phyloP scores from a whole-genome alignment of 345 rosid genomes.

The Eucalyptus polybractea region DNA sequence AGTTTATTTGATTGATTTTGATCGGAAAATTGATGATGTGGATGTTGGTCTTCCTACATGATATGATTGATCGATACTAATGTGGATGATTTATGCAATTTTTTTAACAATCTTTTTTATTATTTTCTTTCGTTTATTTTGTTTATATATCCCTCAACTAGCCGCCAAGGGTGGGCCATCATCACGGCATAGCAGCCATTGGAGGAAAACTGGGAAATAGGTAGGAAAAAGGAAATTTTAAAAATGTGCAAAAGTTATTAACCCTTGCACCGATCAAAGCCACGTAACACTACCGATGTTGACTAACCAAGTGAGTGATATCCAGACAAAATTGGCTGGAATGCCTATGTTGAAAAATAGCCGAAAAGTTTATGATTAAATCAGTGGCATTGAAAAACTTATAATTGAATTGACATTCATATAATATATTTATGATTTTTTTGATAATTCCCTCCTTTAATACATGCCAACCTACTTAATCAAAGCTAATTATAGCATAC shows the following conservation, averaged over 20 bases:
- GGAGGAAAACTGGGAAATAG: background rate
- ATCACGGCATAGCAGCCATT: background rate
- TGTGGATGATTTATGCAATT: too few relatives aligned
- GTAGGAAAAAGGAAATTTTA: too few relatives aligned
- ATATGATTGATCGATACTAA: fast-evolving
- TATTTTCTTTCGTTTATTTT: too few relatives aligned
- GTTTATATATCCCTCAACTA: background rate
- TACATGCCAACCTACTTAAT: background rate
- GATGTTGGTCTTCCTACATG: fast-evolving
- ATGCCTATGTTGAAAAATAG: too few relatives aligned
- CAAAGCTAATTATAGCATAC: background rate
- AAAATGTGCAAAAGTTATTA: too few relatives aligned
- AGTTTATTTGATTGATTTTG: too few relatives aligned
- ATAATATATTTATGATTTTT: background rate
- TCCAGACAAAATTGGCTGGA: fast-evolving
- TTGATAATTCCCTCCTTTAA: fast-evolving
- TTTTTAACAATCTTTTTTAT: too few relatives aligned
- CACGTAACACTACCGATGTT: fast-evolving
- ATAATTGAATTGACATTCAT: fast-evolving
- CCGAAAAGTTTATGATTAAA: too few relatives aligned
- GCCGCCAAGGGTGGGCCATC: background rate
- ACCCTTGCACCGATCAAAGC: fast-evolving
- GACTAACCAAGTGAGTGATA: background rate
- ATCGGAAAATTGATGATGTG: too few relatives aligned
- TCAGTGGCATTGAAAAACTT: fast-evolving